A percentile compares a stretch with the other conserved stretches of the same genome.
Conservation (phyloP, 148 eudicot species). For the Rhododendron williamsianum region DNA sequence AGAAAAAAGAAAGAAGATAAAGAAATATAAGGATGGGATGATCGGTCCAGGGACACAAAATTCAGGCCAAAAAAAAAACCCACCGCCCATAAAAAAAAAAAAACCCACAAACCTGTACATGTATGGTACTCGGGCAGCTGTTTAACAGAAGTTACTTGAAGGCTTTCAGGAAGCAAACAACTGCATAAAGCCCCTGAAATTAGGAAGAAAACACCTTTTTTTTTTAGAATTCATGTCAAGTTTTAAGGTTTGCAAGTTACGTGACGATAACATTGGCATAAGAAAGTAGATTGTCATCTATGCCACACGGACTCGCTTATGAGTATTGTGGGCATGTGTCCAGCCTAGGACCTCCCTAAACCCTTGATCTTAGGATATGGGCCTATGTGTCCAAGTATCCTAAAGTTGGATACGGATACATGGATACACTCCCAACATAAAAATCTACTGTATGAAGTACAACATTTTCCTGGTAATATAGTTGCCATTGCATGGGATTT, state of each 20-base stretch:
- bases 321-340: neutral
- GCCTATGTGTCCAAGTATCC: neutral
- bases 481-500: neutral
- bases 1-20: neutral
- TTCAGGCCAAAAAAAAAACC: neutral
- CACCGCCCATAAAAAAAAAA: neutral
- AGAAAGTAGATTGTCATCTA: neutral
- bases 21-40: neutral
- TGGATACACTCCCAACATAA: neutral
- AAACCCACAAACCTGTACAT: constrained; percentile 34
- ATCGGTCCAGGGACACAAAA: neutral
- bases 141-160: constrained; percentile 69
- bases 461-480: neutral
- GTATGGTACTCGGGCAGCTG: constrained; percentile 70
- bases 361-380: neutral
- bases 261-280: neutral
- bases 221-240: neutral
- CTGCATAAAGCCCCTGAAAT: constrained; percentile 71
- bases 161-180: constrained; percentile 86
- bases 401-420: neutral
- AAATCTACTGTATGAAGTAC: neutral
- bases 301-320: neutral
- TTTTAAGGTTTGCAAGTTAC: neutral
- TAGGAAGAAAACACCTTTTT: neutral
- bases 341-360: neutral